These are phyloP conservation scores for Cryptosporidium muris DNA, from an alignment of 169 alveolate species.

Conservation along the genomic window DNA sequence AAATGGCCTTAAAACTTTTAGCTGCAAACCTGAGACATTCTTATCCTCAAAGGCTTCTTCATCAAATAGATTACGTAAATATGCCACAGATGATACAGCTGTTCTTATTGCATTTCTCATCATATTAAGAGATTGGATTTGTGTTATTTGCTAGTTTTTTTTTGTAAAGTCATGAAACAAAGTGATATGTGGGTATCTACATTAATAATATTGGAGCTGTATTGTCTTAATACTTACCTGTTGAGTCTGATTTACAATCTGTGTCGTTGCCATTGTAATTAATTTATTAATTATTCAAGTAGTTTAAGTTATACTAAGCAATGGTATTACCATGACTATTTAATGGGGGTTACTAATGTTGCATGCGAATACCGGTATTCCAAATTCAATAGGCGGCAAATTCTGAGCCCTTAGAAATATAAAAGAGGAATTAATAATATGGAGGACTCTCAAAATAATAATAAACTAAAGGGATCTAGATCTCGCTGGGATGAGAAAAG, in stretches of 20 bases:
- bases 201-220: not conserved
- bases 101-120: conserved; percentile 76
- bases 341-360: not conserved
- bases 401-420: too few species aligned
- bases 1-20: conserved; percentile 75
- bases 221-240: conserved; percentile 34
- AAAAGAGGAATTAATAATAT: too few species aligned
- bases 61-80: conserved; percentile 76
- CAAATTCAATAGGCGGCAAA: conserved; percentile 7
- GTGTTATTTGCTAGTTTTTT: conserved; percentile 75
- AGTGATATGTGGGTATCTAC: not conserved
- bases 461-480: too few species aligned
- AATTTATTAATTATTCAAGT: not conserved
- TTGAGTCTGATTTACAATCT: conserved; percentile 30
- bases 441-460: too few species aligned
- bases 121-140: conserved; percentile 78
- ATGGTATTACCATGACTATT: too few species aligned
- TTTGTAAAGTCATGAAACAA: conserved; percentile 7
- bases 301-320: too few species aligned
- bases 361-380: conserved; percentile 49
- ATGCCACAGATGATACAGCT: conserved; percentile 77
- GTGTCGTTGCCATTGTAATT: conserved; percentile 57
- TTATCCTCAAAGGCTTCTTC: conserved; percentile 79
- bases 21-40: conserved; percentile 74
- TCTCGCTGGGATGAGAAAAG: too few species aligned